Evolutionary conservation across 2,329 filamentous ascomycete genomes (phyloP).

Genomic region (Aspergillus amoenus): DNA sequence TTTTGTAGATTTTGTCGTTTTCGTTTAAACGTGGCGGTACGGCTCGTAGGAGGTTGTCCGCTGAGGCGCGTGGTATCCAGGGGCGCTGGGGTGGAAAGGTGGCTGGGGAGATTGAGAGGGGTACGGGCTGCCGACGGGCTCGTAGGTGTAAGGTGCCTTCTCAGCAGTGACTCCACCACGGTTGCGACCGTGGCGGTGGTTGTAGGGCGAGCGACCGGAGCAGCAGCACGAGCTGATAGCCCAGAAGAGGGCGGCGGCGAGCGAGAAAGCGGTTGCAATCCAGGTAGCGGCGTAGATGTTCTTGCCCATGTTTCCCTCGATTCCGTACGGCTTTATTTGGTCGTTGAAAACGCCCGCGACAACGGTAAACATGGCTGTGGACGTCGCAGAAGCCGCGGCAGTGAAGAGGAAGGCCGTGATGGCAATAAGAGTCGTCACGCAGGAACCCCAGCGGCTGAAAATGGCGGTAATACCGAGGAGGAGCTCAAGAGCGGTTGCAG

Average conservation of each 20-base stretch:
- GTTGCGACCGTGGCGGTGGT: constrained; percentile 40
- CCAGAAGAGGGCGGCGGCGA: constrained; percentile 84
- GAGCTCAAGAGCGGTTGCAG: constrained; percentile 69
- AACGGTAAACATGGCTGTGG: constrained; percentile 71
- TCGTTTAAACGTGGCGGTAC: constrained; percentile 36
- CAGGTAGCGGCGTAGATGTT: constrained; percentile 72
- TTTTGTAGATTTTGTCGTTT: constrained; percentile 2
- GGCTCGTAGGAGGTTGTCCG: constrained; percentile 36
- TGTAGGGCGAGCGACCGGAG: constrained; percentile 60
- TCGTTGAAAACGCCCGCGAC: constrained; percentile 68
- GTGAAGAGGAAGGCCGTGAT: constrained; percentile 57
- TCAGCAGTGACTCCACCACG: constrained; percentile 51
- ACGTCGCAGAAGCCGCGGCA: constrained; percentile 66
- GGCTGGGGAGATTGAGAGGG: constrained; percentile 18
- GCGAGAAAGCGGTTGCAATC: constrained; percentile 74
- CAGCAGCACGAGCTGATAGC: constrained; percentile 90
- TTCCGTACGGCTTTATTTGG: constrained; percentile 69
- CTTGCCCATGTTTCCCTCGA: constrained; percentile 65
- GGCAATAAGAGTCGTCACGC: constrained; percentile 76
- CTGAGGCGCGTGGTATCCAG: constrained; percentile 27
- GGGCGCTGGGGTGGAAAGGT: constrained; percentile 28
- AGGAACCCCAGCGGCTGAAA: constrained; percentile 78
- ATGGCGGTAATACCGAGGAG: constrained; percentile 78
- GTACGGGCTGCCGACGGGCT: constrained; percentile 47
- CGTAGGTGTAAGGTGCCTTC: constrained; percentile 63